Conservation (phyloP, 2,329 filamentous ascomycete species). For the Paecilomyces dactylethromorphus region DNA sequence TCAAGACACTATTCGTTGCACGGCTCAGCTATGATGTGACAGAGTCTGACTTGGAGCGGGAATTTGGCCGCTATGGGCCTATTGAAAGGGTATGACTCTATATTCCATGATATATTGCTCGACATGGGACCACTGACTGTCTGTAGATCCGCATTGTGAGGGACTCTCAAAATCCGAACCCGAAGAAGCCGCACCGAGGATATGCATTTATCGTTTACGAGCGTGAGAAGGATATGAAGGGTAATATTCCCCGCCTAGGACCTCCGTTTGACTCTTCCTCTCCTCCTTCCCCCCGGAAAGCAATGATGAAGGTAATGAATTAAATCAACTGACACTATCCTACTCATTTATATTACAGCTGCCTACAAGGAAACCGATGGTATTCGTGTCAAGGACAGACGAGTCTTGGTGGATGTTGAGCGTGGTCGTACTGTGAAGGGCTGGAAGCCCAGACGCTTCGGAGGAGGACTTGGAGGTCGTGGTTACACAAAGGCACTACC, state of each 20-base stretch:
- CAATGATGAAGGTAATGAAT: slow-evolving; percentile 7
- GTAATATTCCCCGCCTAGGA: slow-evolving; percentile 46
- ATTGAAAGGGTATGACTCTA: slow-evolving; percentile 70
- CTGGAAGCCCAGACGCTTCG: slow-evolving; percentile 87
- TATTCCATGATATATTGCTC: neutral
- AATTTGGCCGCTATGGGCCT: slow-evolving; percentile 87
- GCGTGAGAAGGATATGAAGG: slow-evolving; percentile 98
- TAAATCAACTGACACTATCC: slow-evolving; percentile 8
- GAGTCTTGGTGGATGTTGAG: slow-evolving; percentile 92
- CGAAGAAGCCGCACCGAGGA: slow-evolving; percentile 74
- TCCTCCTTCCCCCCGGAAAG: slow-evolving; percentile 20
- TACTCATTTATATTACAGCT: slow-evolving; percentile 49
- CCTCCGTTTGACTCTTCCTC: slow-evolving; percentile 39
- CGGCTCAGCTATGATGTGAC: slow-evolving; percentile 84
- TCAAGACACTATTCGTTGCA: slow-evolving; percentile 89
- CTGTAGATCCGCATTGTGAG: slow-evolving; percentile 76
- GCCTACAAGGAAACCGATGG: slow-evolving; percentile 85
- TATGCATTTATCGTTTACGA: slow-evolving; percentile 98
- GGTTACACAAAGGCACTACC: slow-evolving; percentile 81
- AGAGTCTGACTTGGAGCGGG: slow-evolving; percentile 82
- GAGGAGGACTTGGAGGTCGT: slow-evolving; percentile 84
- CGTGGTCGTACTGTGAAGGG: slow-evolving; percentile 87
- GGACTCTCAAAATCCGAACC: slow-evolving; percentile 73
- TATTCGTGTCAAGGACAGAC: slow-evolving; percentile 84
- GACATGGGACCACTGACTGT: slow-evolving; percentile 11